Evolutionary conservation across 257 asterid genomes (phyloP), one percentile per base, ranked within the genome.

Genomic region (Eucommia ulmoides): DNA sequence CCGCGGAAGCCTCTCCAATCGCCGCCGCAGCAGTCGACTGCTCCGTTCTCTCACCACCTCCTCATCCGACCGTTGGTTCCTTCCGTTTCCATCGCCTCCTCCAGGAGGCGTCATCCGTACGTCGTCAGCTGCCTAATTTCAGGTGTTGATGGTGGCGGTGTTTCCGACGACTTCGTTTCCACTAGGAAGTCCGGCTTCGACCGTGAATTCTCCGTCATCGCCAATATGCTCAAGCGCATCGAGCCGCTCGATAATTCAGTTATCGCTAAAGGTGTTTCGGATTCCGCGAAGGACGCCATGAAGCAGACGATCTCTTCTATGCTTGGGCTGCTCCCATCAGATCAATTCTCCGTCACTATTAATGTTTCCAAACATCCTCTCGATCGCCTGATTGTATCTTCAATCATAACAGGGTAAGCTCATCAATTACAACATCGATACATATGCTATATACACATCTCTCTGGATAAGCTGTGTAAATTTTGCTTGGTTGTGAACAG

Each of bases 301-400:
- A 91, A 91, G 77, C 96, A 91, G 84, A 86, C 98, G 52, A 83
- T 91, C 26, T 86, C 98, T 1, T 74, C 93, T 50, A 91, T 91
- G 98, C 82, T 91, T 25, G 98, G 98, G n/a, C 74, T 91, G 71
- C 72, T 91, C 59, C 98, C 98, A 4, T 91, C 98, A 10, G 93
- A 91, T 75, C 96, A 79, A 59, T 91, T 86, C 44, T 51, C 93
- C 9, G 89, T 91, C 42, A 68, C 76, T 23, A 80, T 91, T 65
- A 69, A 74, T 63, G 74, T 85, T 66, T 73, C 84, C 25, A 86
- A 70, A 46, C 76, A 62, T 7, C 95, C 94, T 19, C 83, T 91
- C 19, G 70, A 81, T 59, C 88, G 82, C 47, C 95, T 91, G 42
- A 65, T 91, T 24, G 88, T 83, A 51, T 86, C 95, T 14, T 83